Evolutionary conservation across 495 filamentous ascomycete species (phyloP).

Genomic region (Haplographium delicatum): DNA sequence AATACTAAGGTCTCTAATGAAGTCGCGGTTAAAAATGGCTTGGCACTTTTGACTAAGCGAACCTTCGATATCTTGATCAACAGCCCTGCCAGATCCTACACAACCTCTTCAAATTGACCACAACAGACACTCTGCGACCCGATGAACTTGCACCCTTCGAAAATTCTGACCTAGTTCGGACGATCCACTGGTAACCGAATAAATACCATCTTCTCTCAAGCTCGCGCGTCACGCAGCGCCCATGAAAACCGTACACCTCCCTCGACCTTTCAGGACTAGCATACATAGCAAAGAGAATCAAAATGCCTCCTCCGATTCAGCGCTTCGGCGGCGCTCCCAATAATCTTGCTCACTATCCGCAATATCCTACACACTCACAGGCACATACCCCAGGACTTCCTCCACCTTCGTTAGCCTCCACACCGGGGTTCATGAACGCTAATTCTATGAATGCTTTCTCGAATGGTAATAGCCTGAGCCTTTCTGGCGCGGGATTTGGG

Average conservation of each 20-base stretch:
- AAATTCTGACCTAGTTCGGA: too few species aligned
- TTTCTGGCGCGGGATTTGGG: conserved; percentile 54
- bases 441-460: conserved; percentile 67
- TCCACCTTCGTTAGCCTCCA: conserved; percentile 52
- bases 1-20: too few species aligned
- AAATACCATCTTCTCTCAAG: not conserved
- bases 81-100: conserved; percentile 18
- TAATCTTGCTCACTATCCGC: conserved; percentile 39
- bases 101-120: not conserved
- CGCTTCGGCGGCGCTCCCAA: conserved; percentile 41
- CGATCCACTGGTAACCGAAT: too few species aligned
- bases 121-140: too few species aligned
- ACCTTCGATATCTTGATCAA: conserved; percentile 11
- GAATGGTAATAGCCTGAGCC: conserved; percentile 50
- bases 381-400: conserved; percentile 52
- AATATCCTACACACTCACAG: conserved; percentile 45
- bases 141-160: too few species aligned
- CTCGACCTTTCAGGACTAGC: conserved; percentile 22
- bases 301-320: conserved; percentile 48
- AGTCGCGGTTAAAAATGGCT: conserved; percentile 13
- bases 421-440: conserved; percentile 58
- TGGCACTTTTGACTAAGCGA: conserved; percentile 11
- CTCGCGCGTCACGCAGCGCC: conserved; percentile 20
- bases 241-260: conserved; percentile 26
- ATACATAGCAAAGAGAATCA: conserved; percentile 22